Base-by-base conservation (phyloP, 169 alveolate species). In the Cryptosporidium canis region DNA sequence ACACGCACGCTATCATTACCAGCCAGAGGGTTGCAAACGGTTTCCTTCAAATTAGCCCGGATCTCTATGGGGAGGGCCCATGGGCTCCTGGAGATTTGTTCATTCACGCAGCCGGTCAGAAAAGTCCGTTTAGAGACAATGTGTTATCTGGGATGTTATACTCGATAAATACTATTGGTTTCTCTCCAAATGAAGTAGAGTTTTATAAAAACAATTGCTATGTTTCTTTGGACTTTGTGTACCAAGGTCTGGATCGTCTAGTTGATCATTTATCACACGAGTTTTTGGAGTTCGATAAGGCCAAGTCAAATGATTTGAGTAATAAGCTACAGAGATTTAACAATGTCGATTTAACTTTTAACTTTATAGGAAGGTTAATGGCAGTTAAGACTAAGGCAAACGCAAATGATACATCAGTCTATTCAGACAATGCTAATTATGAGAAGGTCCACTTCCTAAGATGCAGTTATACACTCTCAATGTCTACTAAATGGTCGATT, bases 51-150 rank as follows among this genome's bases (percentile, higher is more conserved):
- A 77, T 77, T 0, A 9, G 14, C 8, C 87, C 87, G 14, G 47
- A 58, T 58, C 9, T 8, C 21, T 77, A 41, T 61, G 87, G 87
- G 29, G 77, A 77, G 16, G 87, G 87, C 37, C 87, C 87, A 43
- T 77, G 87, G 87, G 33, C 55, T 37, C 87, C 72, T 18, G 87
- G 87, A 5, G 87, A 77, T 7, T 27, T 65, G 61, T 77, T 77
- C 21, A 61, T 77, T 41, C 87, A 77, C 39, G 87, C 87, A n/a
- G 87, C 87, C 11, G 87, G 77, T 7, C 72, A 55, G 14, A 37
- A 27, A 27, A 77, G 87, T 24, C 87, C 87, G 3, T 77, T 77
- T 27, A 77, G 87, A 55, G 87, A 77, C 37, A 77, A 77, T 39
- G 87, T 61, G 7, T 44, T 77, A 29, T 35, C 87, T 35, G 87